Evolutionary conservation across 202 grass and related monocot genomes (phyloP).

Genomic region (Zoysia matrella): DNA sequence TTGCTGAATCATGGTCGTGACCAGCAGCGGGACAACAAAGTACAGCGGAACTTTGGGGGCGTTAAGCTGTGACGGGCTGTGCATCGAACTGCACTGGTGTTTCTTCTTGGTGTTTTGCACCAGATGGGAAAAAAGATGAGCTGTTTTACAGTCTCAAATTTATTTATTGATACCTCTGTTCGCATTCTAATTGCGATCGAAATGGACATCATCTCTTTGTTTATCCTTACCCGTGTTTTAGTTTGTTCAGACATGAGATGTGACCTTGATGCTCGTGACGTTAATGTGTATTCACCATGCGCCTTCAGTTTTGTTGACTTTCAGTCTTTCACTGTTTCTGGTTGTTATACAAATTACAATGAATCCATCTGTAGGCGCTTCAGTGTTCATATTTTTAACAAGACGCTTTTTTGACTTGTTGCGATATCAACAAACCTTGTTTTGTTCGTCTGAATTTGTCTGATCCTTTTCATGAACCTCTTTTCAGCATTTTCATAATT

Average conservation of each 20-base stretch:
- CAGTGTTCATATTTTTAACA: no score
- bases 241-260: conserved; percentile 18
- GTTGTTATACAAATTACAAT: neutral
- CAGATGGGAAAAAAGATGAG: conserved; percentile 17
- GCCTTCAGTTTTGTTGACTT: no score
- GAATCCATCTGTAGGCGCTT: no score
- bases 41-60: neutral
- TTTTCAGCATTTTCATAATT: no score
- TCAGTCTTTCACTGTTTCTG: no score
- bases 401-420: no score
- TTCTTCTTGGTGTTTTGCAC: conserved; percentile 15
- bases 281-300: neutral
- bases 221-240: conserved; percentile 15
- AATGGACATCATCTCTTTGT: neutral
- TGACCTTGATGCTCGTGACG: conserved; percentile 32
- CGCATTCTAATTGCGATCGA: conserved; percentile 18
- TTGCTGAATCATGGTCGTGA: conserved; percentile 40
- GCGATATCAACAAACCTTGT: no score
- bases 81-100: conserved; percentile 5
- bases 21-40: conserved; percentile 3
- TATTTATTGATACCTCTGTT: conserved; percentile 18
- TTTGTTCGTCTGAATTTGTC: no score
- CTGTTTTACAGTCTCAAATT: conserved; percentile 19
- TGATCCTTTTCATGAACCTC: no score
- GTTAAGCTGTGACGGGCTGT: neutral